A percentile compares a stretch with the other conserved stretches of the same genome.
phyloP scores from a whole-genome alignment of 2,329 filamentous ascomycete genomes.

The Trichothecium roseum region DNA sequence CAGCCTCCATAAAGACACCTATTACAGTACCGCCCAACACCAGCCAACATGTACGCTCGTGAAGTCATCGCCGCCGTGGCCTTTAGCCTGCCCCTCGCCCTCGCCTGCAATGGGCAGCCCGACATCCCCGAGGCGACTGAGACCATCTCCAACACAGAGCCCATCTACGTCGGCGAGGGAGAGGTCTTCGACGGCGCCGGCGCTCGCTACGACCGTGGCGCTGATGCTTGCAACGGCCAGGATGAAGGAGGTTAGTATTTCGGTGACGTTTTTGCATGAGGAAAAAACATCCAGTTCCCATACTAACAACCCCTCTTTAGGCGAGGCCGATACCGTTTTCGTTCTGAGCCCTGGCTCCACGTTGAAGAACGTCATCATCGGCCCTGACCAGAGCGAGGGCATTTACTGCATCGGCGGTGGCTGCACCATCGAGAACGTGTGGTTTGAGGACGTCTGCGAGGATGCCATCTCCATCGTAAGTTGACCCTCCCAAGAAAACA shows the following conservation, averaged over 20 bases:
- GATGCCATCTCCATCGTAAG: slow-evolving; percentile 13
- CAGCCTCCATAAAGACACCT: too few relatives aligned
- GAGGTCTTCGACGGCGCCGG: slow-evolving; percentile 17
- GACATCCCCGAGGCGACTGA: slow-evolving; percentile 11
- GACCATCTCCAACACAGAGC: slow-evolving; percentile 14
- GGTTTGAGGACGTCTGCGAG: slow-evolving; percentile 16
- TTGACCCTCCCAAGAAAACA: background rate
- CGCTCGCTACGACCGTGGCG: slow-evolving; percentile 22
- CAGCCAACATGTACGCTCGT: too few relatives aligned
- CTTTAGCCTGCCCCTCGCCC: background rate
- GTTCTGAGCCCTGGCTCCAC: slow-evolving; percentile 11
- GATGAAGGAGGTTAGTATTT: slow-evolving; percentile 1
- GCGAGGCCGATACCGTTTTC: slow-evolving; percentile 10
- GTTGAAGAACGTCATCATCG: slow-evolving; percentile 13
- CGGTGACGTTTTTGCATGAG: background rate
- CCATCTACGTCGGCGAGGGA: slow-evolving; percentile 16
- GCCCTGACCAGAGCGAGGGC: slow-evolving; percentile 14
- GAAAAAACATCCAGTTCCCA: background rate
- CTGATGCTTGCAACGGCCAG: slow-evolving; percentile 14
- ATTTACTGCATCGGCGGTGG: slow-evolving; percentile 15
- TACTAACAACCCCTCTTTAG: background rate
- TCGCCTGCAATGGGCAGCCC: background rate
- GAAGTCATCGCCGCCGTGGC: background rate
- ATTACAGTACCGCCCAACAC: too few relatives aligned
- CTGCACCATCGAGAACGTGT: slow-evolving; percentile 15